Base-by-base conservation (phyloP, 2,329 filamentous ascomycete species). In the Clarireedia hainanense region DNA sequence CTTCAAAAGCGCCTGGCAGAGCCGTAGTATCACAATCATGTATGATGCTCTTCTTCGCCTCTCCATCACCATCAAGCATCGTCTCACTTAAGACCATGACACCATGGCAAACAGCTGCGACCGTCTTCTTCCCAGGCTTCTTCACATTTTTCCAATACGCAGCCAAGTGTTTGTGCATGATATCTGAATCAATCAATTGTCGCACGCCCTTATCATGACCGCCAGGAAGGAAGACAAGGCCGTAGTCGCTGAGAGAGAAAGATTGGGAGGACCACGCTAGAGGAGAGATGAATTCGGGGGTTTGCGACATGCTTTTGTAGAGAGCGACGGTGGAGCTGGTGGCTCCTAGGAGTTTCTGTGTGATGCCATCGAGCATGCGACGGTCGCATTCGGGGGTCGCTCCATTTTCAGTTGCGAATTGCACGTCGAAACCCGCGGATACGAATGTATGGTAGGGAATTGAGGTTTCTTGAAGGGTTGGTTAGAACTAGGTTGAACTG, bases 101-200 rank as follows among this genome's bases (percentile, higher is more conserved):
- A 42, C 78, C 78, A 63, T 80, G 77, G 60, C 78, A 80, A 3
- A 80, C 72, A 5, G 77, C 77, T 0, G 71, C 76, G 24, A 79
- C 66, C 3, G 69, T 70, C 60, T 77, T 79, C 2, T 61, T 67
- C 15, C 72, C 67, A 2, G 74, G 73, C 60, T 74, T 77, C 52
- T 66, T 68, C 0, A 77, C 78, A 55, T 69, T 59, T 6, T 76
- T 76, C 58, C 80, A 80, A 64, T 75, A 80, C 15, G 69, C 67
- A 1, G 69, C 70, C 3, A 80, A 62, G 10, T 76, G 71, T 30
- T 62, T 64, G 52, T 80, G 77, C 4, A 78, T 71, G 6, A 64
- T 60, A 2, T 68, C 60, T 3, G 75, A 77, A 57, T 80, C 77
- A 58, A 80, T 75, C 55, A 80, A 66, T 61, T 80, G 77, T 0